phyloP scores from a whole-genome alignment of 495 filamentous ascomycete species.

The Niebla homalea region DNA sequence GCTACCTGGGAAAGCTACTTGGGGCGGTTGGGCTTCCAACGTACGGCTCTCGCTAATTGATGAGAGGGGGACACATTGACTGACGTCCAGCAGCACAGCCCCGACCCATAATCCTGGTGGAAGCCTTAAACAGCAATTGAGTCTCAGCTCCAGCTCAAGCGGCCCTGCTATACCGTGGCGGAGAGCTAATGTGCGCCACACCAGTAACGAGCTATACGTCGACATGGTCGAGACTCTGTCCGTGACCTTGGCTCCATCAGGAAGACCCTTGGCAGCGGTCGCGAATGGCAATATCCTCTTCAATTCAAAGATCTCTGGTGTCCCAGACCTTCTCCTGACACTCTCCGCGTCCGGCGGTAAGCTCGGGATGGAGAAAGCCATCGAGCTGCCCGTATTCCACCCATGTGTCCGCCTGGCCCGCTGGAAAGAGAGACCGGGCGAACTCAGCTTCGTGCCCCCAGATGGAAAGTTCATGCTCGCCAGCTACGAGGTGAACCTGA shows the following conservation, averaged over 20 bases:
- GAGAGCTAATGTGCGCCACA: constrained; percentile 83
- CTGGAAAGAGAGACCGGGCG: constrained; percentile 79
- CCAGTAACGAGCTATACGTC: constrained; percentile 93
- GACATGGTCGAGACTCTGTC: constrained; percentile 85
- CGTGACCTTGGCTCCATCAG: constrained; percentile 80
- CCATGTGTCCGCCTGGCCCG: constrained; percentile 77
- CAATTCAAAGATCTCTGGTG: constrained; percentile 84
- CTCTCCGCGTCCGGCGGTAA: constrained; percentile 64
- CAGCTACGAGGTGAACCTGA: constrained; percentile 85
- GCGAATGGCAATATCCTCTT: constrained; percentile 90
- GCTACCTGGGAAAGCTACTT: constrained; percentile 80
- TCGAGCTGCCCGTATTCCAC: constrained; percentile 91
- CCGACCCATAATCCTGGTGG: constrained; percentile 31
- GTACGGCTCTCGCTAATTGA: constrained; percentile 26
- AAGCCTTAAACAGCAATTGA: constrained; percentile 33
- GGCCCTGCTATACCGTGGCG: constrained; percentile 71
- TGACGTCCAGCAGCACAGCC: constrained; percentile 27
- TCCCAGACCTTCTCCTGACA: constrained; percentile 76
- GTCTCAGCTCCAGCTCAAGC: constrained; percentile 24
- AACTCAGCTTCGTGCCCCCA: constrained; percentile 87
- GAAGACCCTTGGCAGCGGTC: constrained; percentile 70
- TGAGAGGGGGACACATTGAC: neutral
- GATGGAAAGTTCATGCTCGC: constrained; percentile 92
- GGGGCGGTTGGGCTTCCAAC: constrained; percentile 72
- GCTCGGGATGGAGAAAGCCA: constrained; percentile 45